Base-by-base conservation (phyloP, 768 basidiomycete species). In the Chlorophyllum brunneum region DNA sequence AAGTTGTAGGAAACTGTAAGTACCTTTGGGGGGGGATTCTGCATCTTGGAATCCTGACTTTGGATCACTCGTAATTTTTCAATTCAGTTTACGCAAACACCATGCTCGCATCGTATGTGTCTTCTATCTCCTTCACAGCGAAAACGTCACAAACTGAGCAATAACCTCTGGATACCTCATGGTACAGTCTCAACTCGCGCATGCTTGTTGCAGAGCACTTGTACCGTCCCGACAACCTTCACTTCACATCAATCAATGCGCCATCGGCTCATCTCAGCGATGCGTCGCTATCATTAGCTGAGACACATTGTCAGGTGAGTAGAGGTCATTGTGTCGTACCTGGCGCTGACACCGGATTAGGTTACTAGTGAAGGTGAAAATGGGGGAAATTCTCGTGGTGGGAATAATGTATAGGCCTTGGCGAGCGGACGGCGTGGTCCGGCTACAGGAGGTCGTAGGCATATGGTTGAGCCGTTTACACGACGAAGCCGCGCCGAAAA, bases 1-100 rank as follows among this genome's bases (percentile, higher is more conserved):
- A 49, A 20, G 27, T 49, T 4, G n/a, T 49, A 5, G 48, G 48
- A 33, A 49, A 40, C n/a, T 33, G 48, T 49, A 24, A 49, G 48
- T 22, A 13, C 23, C 5, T 41, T 41, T n/a, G n/a, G n/a, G n/a
- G n/a, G n/a, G n/a, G n/a, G n/a, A n/a, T n/a, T n/a, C n/a, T n/a
- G n/a, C n/a, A n/a, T n/a, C n/a, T n/a, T n/a, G n/a, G n/a, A n/a
- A n/a, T n/a, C n/a, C n/a, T n/a, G n/a, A n/a, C n/a, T 41, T 3
- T 5, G 23, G 5, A 41, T 13, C 16, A n/a, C 5, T 18, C 6
- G 5, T 18, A 39, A 20, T 39, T 13, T 41, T 10, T 6, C 23
- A 6, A n/a, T n/a, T n/a, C n/a, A 49, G 48, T 49, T 20, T 49
- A 49, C 13, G 48, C 48, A 2, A 49, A 49, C 15, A 40, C 38